These are phyloP conservation scores for Scedosporium dehoogii DNA, from an alignment of 2,329 filamentous ascomycete genomes.

Conservation along the genomic window DNA sequence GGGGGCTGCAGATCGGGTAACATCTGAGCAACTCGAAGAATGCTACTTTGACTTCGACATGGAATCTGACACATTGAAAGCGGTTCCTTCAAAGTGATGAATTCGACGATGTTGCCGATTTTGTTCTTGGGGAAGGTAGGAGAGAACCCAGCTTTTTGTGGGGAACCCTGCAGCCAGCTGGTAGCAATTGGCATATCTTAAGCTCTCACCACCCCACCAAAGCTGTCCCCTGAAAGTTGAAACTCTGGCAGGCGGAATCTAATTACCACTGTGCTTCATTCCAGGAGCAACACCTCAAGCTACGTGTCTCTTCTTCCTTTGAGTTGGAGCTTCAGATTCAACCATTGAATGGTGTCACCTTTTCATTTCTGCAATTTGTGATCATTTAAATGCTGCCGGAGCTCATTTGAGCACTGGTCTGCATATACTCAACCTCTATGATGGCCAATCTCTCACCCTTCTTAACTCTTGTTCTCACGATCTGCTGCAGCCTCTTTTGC, in stretches of 20 bases:
- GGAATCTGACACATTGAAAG: no score
- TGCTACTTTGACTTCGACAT: no score
- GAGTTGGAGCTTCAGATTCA: not conserved
- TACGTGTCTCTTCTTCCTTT: not conserved
- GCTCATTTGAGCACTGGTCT: not conserved
- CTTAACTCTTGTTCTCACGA: not conserved
- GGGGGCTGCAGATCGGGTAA: no score
- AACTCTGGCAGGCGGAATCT: no score
- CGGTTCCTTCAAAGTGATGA: no score
- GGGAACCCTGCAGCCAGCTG: not conserved
- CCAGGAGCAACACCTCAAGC: not conserved
- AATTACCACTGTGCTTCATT: no score
- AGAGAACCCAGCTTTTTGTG: no score
- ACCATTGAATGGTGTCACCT: not conserved
- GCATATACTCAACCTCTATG: not conserved
- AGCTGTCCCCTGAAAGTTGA: not conserved
- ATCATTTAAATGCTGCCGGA: not conserved
- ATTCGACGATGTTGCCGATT: no score
- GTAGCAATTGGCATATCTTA: not conserved
- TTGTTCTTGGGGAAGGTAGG: not conserved
- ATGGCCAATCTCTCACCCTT: conserved; percentile 1
- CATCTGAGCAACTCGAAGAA: no score
- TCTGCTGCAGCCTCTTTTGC: not conserved
- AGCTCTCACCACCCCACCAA: not conserved
- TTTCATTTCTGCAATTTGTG: not conserved